These are phyloP conservation scores for Blumeriella jaapii DNA, from an alignment of 2,329 filamentous ascomycete genomes.

Conservation along the genomic window DNA sequence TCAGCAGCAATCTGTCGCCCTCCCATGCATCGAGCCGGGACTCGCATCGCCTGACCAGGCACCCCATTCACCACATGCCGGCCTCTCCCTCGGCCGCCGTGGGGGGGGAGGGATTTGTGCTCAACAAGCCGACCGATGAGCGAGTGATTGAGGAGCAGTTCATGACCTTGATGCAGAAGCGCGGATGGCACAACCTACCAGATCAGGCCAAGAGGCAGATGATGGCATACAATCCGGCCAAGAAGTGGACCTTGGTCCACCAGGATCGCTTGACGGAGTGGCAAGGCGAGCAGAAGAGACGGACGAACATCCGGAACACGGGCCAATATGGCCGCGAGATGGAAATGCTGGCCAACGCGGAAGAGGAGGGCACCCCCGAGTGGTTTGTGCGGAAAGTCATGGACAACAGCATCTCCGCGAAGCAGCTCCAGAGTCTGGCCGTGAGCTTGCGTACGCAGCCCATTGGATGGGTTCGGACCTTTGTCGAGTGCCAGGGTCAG, in stretches of 20 bases:
- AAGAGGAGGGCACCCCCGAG: conserved; percentile 92
- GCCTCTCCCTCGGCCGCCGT: conserved; percentile 14
- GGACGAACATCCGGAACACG: conserved; percentile 59
- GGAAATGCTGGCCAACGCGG: conserved; percentile 65
- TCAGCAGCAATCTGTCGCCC: conserved; percentile 37
- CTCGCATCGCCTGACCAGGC: conserved; percentile 45
- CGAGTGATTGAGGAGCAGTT: conserved; percentile 85
- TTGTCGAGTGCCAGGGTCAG: conserved; percentile 95
- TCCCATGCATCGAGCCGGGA: conserved; percentile 31
- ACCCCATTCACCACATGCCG: conserved; percentile 27
- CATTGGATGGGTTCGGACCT: conserved; percentile 93
- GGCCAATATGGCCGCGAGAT: conserved; percentile 58
- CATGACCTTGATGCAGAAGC: conserved; percentile 87
- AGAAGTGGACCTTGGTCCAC: conserved; percentile 96
- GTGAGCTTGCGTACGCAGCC: conserved; percentile 94
- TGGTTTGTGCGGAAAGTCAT: conserved; percentile 97
- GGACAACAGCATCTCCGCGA: conserved; percentile 86
- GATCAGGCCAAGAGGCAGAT: conserved; percentile 93
- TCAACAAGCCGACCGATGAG: conserved; percentile 69
- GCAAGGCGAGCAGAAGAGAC: conserved; percentile 87
- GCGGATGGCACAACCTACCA: conserved; percentile 93
- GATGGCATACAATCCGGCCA: conserved; percentile 84
- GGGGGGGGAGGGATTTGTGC: conserved; percentile 36
- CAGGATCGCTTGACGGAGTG: conserved; percentile 89
- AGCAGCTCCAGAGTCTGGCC: conserved; percentile 83